Conservation (phyloP, 169 alveolate species). For the Miamiensis avidus region DNA sequence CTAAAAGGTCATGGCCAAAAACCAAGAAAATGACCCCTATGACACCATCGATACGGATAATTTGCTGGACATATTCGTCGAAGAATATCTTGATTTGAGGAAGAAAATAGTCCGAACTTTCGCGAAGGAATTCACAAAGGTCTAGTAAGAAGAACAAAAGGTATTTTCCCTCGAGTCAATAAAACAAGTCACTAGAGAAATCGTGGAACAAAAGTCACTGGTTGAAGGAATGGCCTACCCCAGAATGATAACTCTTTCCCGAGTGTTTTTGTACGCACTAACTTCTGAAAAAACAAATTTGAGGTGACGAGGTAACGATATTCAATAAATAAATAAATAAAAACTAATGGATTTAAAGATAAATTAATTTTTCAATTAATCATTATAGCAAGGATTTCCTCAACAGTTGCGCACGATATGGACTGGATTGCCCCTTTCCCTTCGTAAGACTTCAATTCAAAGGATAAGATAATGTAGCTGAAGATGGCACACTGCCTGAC, state of each 20-base stretch:
- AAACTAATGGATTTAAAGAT: no score
- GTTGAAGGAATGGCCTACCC: background rate
- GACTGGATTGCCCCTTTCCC: conserved; percentile 25
- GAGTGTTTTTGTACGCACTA: conserved; percentile 16
- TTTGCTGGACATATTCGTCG: conserved; percentile 3
- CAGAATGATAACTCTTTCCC: background rate
- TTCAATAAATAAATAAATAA: background rate
- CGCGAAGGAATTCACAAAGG: conserved; percentile 1
- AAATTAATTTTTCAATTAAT: no score
- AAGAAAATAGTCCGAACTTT: conserved; percentile 7
- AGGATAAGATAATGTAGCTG: background rate
- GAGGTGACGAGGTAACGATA: background rate
- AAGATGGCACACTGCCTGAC: background rate
- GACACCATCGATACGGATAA: conserved; percentile 15
- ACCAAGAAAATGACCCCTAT: conserved; percentile 1
- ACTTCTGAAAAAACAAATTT: background rate
- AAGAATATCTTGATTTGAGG: conserved; percentile 16
- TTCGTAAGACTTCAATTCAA: background rate
- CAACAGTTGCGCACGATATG: background rate
- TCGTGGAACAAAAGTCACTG: background rate
- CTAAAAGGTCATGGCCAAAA: background rate
- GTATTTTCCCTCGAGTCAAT: conserved; percentile 6
- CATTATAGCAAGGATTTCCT: conserved; percentile 12
- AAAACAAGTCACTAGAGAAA: conserved; percentile 4
- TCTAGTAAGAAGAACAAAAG: conserved; percentile 14